Evolutionary conservation across 441 rosid species (phyloP), one percentile per base, ranked within the genome.

Genomic region (Gossypium gossypioides): DNA sequence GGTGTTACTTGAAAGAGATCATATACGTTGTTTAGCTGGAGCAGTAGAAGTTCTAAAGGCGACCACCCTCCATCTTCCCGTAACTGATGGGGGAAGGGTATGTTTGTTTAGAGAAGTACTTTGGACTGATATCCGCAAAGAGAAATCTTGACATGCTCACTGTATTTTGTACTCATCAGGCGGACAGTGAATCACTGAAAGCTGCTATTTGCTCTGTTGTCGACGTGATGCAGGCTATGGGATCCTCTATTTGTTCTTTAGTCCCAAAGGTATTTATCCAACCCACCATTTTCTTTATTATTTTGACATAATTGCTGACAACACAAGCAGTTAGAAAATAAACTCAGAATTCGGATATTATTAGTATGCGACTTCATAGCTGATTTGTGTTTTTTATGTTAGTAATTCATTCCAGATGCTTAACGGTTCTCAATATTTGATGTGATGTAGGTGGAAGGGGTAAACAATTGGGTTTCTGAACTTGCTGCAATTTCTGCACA

Each of bases 81-180:
- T 90, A 16, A 87, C 89, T 37, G 92, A 91, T 71, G 97, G 95
- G 77, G 90, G 98, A 82, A 87, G 83, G 88, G 99, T 92, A 82
- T 19, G 69, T 64, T 80, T 15, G 37, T 18, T 73, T 73, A 61
- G 57, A 15, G 68, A 58, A 46, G 55, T 62, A 9, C 44, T 44
- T 10, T 42, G 46, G 27, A 32, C 71, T 72, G 15, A 55, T 44
- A 79, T 29, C 48, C 57, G 54, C 72, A 74, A 71, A 48, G 68
- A 78, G 71, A 77, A 76, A 74, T 46, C 19, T 52, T 75, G 72
- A 48, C 54, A 72, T 77, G 72, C 78, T 72, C 64, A 67, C 63
- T 71, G 46, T 44, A 58, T 37, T 75, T 62, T 67, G 8, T 71
- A 22, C 73, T 57, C 61, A 27, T 62, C 92, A 95, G 99, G 95